Base-by-base conservation (phyloP, 2,329 filamentous ascomycete species). In the Cladophialophora psammophila region DNA sequence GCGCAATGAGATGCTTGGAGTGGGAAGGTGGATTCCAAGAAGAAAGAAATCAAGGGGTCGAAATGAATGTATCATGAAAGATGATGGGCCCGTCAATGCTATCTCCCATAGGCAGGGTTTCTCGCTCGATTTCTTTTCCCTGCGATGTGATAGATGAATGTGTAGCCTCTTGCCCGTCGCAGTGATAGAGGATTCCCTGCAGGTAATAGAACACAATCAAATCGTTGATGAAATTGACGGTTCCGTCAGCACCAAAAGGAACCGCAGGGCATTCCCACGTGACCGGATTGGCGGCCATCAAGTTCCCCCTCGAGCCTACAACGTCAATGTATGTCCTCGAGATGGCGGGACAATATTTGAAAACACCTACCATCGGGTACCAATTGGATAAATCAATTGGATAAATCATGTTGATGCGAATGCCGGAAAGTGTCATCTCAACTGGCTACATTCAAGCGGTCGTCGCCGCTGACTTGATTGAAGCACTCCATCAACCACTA, bases 1-100 rank as follows among this genome's bases (percentile, higher is more conserved):
- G 65, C 48, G 48, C 55, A 55, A 66, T 38, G 55, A 65, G 45
- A 53, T 53, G 56, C 66, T 60, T 42, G 61, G 58, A 57, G 53
- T 34, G 32, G 53, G 36, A 54, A 48, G n/a, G 32, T 26, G 60
- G 50, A 45, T 54, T 48, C 54, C 32, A 57, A 60, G 53, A 45
- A 50, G 67, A 54, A 45, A 50, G 67, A 54, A 64, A 54, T 61
- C 42, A 35, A 67, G 61, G 57, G 42, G 53, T 35, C 9, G 32
- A 42, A 32, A 64, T 50, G 40, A 35, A 20, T 55, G 40, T 38
- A 34, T 20, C 10, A 55, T 35, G 53, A 38, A 58, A 50, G 38
- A 63, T 63, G 63, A 56, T 18, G 53, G 48, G 18, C 15, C 54
- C 32, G 38, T 54, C 53, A 40, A 60, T 55, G 31, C 50, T 42